A percentile compares a stretch with the other conserved stretches of the same genome.
Evolutionary conservation across 768 basidiomycete genomes (phyloP).

Genomic region (Tricholoma sp.): DNA sequence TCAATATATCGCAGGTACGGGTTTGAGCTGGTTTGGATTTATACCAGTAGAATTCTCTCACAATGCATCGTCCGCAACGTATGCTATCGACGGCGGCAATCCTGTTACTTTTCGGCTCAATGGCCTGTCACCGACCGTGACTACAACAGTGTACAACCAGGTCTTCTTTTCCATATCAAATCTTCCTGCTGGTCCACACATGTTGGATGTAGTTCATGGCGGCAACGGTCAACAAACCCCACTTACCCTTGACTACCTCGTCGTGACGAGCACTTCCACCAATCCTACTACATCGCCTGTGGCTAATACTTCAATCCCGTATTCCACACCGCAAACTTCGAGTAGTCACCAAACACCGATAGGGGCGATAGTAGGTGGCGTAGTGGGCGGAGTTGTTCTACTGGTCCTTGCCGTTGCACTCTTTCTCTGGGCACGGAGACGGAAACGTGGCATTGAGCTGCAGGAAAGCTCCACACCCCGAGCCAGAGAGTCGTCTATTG

Average conservation of each 20-base stretch:
- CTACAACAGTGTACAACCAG: slow-evolving; percentile 13
- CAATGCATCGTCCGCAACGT: slow-evolving; percentile 17
- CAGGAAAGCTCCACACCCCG: neutral
- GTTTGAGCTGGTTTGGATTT: slow-evolving; percentile 20
- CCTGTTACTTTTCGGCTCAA: slow-evolving; percentile 11
- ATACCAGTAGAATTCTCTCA: slow-evolving; percentile 19
- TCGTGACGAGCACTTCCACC: slow-evolving; percentile 12
- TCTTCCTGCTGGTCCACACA: slow-evolving; percentile 15
- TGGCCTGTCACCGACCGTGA: slow-evolving; percentile 8
- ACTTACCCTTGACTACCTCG: slow-evolving; percentile 16
- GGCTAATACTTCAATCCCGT: slow-evolving; percentile 7
- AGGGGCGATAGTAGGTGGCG: slow-evolving; percentile 14
- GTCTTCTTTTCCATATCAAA: slow-evolving; percentile 15
- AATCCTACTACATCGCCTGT: neutral
- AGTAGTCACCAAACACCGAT: slow-evolving; percentile 2
- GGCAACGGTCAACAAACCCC: slow-evolving; percentile 17
- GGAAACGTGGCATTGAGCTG: neutral
- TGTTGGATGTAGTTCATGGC: slow-evolving; percentile 17
- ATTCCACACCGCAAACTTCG: neutral
- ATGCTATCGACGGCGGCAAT: slow-evolving; percentile 20
- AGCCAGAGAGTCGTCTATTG: neutral
- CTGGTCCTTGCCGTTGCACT: neutral
- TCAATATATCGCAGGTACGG: slow-evolving; percentile 15
- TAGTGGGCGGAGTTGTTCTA: slow-evolving; percentile 8
- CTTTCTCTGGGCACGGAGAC: neutral